phyloP scores from a whole-genome alignment of 148 eudicot genomes.

The Camellia sinensis region DNA sequence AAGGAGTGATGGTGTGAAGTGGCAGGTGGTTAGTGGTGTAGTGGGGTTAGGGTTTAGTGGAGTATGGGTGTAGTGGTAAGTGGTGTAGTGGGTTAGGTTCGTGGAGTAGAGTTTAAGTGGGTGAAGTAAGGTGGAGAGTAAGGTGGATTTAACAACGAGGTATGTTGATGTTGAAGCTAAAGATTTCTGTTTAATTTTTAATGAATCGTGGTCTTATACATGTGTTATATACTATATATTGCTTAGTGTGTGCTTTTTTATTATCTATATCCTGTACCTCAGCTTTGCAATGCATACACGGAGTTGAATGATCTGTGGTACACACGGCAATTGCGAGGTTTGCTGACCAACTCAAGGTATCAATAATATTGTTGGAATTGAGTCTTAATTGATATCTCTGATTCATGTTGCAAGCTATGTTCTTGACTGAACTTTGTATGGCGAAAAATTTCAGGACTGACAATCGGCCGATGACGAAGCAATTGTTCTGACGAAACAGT shows the following conservation, averaged over 20 bases:
- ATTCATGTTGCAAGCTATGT: not conserved
- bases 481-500: conserved; percentile 94
- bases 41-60: too few relatives aligned
- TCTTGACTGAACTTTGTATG: conserved; percentile 1
- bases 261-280: not conserved
- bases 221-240: not conserved
- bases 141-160: too few relatives aligned
- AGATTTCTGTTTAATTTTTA: not conserved
- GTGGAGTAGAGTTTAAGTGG: too few relatives aligned
- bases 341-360: conserved; percentile 95
- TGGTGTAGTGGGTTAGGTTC: too few relatives aligned
- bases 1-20: too few relatives aligned
- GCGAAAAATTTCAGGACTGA: conserved; percentile 62
- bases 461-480: conserved; percentile 97
- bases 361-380: not conserved
- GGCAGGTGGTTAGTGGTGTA: too few relatives aligned
- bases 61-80: too few relatives aligned
- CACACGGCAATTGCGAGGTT: conserved; percentile 90
- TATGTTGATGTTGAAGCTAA: conserved; percentile 26
- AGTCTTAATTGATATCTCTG: not conserved
- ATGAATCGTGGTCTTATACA: not conserved
- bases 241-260: not conserved
- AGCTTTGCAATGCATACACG: conserved; percentile 95
- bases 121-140: too few relatives aligned
- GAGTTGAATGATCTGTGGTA: conserved; percentile 87